Percentiles rank a stretch among this genome's conserved stretches.
Conservation (phyloP, 495 filamentous ascomycete genomes). For the Sphaerosporella brunnea region DNA sequence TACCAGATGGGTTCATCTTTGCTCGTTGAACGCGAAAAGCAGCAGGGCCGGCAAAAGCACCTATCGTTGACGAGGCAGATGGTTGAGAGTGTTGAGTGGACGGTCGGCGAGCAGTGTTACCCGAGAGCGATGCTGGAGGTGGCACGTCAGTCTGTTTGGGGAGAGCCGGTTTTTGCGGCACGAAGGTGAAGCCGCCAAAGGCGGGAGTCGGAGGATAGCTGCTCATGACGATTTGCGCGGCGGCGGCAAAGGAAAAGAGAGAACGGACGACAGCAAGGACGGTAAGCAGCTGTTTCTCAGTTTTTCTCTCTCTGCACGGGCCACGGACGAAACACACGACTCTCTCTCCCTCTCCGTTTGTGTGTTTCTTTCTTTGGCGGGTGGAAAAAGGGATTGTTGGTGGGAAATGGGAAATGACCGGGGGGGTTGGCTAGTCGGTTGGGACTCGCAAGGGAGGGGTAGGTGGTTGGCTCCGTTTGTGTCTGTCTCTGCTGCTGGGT, state of each 20-base stretch:
- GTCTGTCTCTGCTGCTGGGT: too few relatives aligned
- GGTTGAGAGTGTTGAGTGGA: background rate
- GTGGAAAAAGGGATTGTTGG: too few relatives aligned
- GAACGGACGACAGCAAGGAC: too few relatives aligned
- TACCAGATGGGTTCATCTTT: background rate
- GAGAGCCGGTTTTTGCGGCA: slow-evolving; percentile 11
- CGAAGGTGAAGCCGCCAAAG: slow-evolving; percentile 30
- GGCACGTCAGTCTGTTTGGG: background rate
- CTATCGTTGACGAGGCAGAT: background rate
- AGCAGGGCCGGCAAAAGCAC: background rate
- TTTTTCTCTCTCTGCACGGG: too few relatives aligned
- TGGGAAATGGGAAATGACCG: too few relatives aligned
- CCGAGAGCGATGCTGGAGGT: background rate
- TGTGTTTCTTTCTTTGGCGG: too few relatives aligned
- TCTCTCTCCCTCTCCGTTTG: too few relatives aligned
- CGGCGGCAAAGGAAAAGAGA: background rate
- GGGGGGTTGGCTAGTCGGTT: too few relatives aligned
- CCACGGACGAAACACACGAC: too few relatives aligned
- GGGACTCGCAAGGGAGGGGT: too few relatives aligned
- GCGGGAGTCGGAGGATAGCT: slow-evolving; percentile 38
- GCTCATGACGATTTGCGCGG: background rate
- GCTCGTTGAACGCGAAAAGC: background rate
- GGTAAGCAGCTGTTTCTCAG: too few relatives aligned
- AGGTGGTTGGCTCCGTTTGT: too few relatives aligned
- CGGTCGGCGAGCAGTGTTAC: background rate